Evolutionary conservation across 768 basidiomycete species (phyloP), one percentile per base, ranked within the genome.

Genomic region (Suillus ampliporus): DNA sequence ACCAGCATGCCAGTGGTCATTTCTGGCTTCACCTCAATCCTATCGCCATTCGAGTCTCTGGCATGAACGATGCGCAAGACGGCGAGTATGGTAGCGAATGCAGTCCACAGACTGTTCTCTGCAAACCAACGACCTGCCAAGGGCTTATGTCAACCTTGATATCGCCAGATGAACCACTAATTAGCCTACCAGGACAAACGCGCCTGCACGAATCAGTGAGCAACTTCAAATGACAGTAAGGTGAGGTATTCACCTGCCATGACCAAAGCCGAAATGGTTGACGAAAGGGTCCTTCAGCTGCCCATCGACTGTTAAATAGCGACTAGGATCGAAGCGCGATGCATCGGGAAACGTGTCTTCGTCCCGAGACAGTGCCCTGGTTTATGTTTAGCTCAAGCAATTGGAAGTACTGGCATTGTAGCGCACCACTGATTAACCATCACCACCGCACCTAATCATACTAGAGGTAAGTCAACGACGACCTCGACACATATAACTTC

Each of bases 391-490:
- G 26, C 13, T 5, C 2, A 23, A 62, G 37, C 9, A 38, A 28
- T 19, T 19, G 19, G 17, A 28, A 15, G 10, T 26, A 9, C 17
- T 34, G n/a, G 15, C 26, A 17, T 23, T 4, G 34, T 28, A 52
- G 44, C 66, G 3, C 50, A 66, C 73, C 71, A 70, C 35, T 62
- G n/a, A 38, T 74, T 72, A 15, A 61, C 61, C 56, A 73, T 58
- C 11, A 73, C 57, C 50, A 63, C 21, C 10, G 69, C 50, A 38
- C 73, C 73, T 74, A 47, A 21, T 17, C 9, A 17, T 37, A 21
- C 10, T 28, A 26, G 17, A 28, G 17, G 9, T 35, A 21, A 4
- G n/a, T 38, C n/a, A 2, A n/a, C 19, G 38, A 21, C 21, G 28
- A 28, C 21, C 19, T 21, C 5, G 43, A 14, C 14, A 28, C 34